Percentiles rank a stretch among this genome's conserved stretches.
phyloP scores from a whole-genome alignment of 495 filamentous ascomycete species.

The Podospora conica region DNA sequence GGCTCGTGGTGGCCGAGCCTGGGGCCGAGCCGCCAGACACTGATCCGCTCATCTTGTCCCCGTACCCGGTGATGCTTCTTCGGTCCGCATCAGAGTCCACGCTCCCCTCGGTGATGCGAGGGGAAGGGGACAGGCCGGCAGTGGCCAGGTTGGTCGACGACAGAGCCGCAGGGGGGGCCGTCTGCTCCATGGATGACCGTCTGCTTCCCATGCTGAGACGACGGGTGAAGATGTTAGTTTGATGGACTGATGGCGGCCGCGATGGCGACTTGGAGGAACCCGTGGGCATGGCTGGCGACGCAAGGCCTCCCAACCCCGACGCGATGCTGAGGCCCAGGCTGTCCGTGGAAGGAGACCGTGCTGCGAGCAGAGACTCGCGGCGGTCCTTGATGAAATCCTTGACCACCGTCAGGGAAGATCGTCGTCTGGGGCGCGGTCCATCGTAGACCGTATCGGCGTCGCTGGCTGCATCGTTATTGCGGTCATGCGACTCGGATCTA shows the following conservation, averaged over 20 bases:
- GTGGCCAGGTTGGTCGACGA: slow-evolving; percentile 2
- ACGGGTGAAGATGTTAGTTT: slow-evolving; percentile 27
- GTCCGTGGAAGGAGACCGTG: slow-evolving; percentile 36
- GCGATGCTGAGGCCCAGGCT: slow-evolving; percentile 27
- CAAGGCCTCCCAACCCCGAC: slow-evolving; percentile 15
- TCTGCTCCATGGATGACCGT: slow-evolving; percentile 36
- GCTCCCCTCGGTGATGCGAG: slow-evolving; percentile 26
- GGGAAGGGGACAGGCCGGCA: slow-evolving; percentile 23
- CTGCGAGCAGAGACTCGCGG: slow-evolving; percentile 33
- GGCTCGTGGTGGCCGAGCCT: slow-evolving; percentile 18
- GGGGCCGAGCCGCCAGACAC: slow-evolving; percentile 14
- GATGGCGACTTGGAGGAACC: slow-evolving; percentile 35
- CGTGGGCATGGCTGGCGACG: slow-evolving; percentile 19
- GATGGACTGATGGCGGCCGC: slow-evolving; percentile 37
- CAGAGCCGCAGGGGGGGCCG: slow-evolving; percentile 6
- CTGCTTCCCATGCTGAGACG: slow-evolving; percentile 43
- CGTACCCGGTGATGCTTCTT: slow-evolving; percentile 3
- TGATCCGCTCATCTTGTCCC: slow-evolving; percentile 18
- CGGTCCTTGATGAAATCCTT: slow-evolving; percentile 50
- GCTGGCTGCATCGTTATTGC: slow-evolving; percentile 10
- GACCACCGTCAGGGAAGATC: slow-evolving; percentile 47
- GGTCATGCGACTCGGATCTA: slow-evolving; percentile 28
- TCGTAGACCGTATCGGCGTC: slow-evolving; percentile 13
- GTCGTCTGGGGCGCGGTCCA: slow-evolving; percentile 24
- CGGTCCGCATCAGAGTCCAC: slow-evolving; percentile 30